phyloP scores from a whole-genome alignment of 108 stramenopile genomes.

The Cyclotella baltica region DNA sequence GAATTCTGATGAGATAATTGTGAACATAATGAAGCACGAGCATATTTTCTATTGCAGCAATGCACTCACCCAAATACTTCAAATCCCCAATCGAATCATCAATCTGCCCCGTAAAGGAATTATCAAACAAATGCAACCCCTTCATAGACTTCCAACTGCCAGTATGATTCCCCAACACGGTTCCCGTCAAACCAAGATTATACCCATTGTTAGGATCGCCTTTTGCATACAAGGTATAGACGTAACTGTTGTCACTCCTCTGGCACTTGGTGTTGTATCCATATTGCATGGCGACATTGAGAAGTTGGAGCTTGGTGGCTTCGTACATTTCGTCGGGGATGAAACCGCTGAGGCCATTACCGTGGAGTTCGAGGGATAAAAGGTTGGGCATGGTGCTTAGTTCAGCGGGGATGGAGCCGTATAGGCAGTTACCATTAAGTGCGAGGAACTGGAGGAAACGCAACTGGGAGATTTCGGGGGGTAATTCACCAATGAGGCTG shows the following conservation, averaged over 20 bases:
- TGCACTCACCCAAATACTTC: slow-evolving; percentile 46
- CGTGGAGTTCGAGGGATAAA: slow-evolving; percentile 39
- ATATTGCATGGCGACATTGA: slow-evolving; percentile 49
- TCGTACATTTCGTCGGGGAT: slow-evolving; percentile 42
- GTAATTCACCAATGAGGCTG: slow-evolving; percentile 41
- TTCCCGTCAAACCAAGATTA: slow-evolving; percentile 35
- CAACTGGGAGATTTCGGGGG: slow-evolving; percentile 42
- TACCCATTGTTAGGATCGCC: slow-evolving; percentile 6
- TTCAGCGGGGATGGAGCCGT: slow-evolving; percentile 60
- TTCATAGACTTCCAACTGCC: slow-evolving; percentile 46
- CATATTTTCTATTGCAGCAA: background rate
- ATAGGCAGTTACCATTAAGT: slow-evolving; percentile 48
- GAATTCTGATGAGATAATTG: background rate
- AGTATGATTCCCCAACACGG: slow-evolving; percentile 1
- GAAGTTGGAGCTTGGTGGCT: slow-evolving; percentile 39
- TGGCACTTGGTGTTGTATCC: slow-evolving; percentile 24
- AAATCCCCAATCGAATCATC: slow-evolving; percentile 29
- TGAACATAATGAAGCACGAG: background rate
- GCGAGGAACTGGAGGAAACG: slow-evolving; percentile 45
- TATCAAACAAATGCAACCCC: slow-evolving; percentile 51
- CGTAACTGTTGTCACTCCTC: slow-evolving; percentile 15
- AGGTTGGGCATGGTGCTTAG: slow-evolving; percentile 55
- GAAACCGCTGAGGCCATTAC: slow-evolving; percentile 41
- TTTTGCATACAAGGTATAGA: slow-evolving; percentile 25
- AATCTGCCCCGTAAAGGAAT: slow-evolving; percentile 39